phyloP scores from a whole-genome alignment of 257 asterid genomes.

The Anisodus acutangulus region DNA sequence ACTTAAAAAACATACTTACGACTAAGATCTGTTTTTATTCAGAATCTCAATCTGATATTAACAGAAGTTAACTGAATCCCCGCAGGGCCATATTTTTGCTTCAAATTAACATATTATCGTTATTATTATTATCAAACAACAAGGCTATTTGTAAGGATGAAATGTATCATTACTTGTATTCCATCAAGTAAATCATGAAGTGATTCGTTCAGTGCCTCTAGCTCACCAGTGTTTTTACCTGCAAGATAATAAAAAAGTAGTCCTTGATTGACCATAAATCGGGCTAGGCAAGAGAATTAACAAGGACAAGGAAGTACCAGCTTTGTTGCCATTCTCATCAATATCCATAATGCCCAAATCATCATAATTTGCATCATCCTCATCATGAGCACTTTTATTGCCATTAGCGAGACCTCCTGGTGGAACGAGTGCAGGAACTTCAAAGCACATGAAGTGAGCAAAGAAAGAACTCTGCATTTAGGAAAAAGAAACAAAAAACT shows the following conservation, averaged over 20 bases:
- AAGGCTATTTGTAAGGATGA: slow-evolving; percentile 7
- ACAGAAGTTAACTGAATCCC: not conserved
- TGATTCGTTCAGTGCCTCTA: slow-evolving; percentile 78
- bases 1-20: not conserved
- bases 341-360: slow-evolving; percentile 74
- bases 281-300: slow-evolving; percentile 12
- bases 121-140: not conserved
- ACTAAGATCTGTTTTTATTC: not conserved
- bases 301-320: slow-evolving; percentile 45
- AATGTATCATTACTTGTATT: slow-evolving; percentile 62
- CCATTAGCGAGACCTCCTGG: slow-evolving; percentile 65
- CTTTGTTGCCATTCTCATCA: slow-evolving; percentile 52
- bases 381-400: slow-evolving; percentile 46
- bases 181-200: slow-evolving; percentile 97
- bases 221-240: slow-evolving; percentile 66
- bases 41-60: not conserved
- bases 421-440: slow-evolving; percentile 78
- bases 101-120: not conserved
- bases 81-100: not conserved
- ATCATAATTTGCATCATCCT: slow-evolving; percentile 60
- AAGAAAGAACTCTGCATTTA: slow-evolving; percentile 85
- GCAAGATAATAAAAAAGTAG: slow-evolving; percentile 34
- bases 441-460: slow-evolving; percentile 98
- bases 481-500: slow-evolving; percentile 20
- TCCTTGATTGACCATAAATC: slow-evolving; percentile 17